Base-by-base conservation (phyloP, 306 rosid genomes). In the Glycine latifolia region DNA sequence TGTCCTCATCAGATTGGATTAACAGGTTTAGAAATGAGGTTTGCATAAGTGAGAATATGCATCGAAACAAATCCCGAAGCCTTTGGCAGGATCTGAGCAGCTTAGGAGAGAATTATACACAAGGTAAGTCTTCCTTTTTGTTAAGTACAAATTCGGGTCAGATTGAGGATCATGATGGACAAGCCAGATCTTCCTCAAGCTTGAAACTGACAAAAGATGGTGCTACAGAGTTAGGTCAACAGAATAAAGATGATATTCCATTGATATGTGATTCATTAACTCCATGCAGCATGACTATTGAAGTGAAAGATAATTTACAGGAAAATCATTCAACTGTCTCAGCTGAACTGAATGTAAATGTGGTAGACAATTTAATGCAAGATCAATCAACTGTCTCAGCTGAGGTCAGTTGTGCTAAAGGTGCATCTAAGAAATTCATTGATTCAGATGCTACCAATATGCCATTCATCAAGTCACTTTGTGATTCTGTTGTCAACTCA, bases 1-100 rank as follows among this genome's bases (percentile, higher is more conserved):
- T 92, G 47, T 89, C 88, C 76, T 92, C 88, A 6, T 89, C 89
- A 48, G 94, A 93, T 59, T 93, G 97, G 97, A 74, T 85, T 17
- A 68, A 85, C 31, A 90, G 74, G 78, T 89, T 91, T 76, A 87
- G 74, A 62, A 87, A 79, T 17, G 97, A 93, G 85, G 91, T 87
- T 74, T 73, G 76, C 54, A 48, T 79, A 37, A 81, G 85, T 26
- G 87, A 91, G 74, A 85, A 80, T 61, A 35, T 90, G 48, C 77
- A 74, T 17, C 60, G 74, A 71, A 88, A 84, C 61, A 73, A 82
- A 67, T 76, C 85, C 13, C 13, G 74, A 74, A 86, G 86, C 81
- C 84, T 85, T 83, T 81, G 81, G 77, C 84, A 85, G 76, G 88
- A 88, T 85, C 85, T 90, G 44, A 76, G 85, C 17, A 67, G 68